Conservation (phyloP, 163 green algal species). For the Picocystis sp. region DNA sequence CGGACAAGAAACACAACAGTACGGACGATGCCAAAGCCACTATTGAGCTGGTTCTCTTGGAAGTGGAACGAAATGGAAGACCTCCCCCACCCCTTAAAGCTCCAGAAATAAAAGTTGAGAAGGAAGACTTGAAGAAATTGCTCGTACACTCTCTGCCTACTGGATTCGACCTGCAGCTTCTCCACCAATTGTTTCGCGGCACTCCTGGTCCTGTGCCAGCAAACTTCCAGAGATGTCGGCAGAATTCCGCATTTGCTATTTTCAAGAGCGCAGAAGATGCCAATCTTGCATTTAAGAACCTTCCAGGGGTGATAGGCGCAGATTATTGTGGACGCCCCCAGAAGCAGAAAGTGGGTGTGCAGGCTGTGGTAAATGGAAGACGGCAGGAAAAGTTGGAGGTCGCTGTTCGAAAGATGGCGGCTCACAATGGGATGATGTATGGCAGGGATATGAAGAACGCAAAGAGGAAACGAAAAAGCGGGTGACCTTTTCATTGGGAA, state of each 20-base stretch:
- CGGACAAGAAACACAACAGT: conserved; percentile 23
- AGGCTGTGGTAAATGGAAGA: too few relatives aligned
- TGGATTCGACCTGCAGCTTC: conserved; percentile 9
- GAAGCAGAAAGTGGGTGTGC: conserved; percentile 1
- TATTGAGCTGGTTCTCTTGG: conserved; percentile 33
- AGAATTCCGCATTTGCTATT: conserved; percentile 8
- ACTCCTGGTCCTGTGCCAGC: neutral
- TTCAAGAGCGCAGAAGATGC: conserved; percentile 16
- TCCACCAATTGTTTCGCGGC: conserved; percentile 17
- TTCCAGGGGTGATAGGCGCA: conserved; percentile 1
- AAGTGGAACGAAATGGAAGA: conserved; percentile 18
- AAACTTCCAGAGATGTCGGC: neutral
- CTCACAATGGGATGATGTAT: conserved; percentile 2
- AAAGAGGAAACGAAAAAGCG: too few relatives aligned
- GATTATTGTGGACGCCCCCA: conserved; percentile 11
- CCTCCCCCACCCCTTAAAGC: conserved; percentile 8
- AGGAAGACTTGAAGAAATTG: conserved; percentile 27
- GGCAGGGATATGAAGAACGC: neutral
- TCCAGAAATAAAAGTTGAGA: conserved; percentile 20
- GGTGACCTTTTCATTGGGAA: too few relatives aligned
- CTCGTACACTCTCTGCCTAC: conserved; percentile 25
- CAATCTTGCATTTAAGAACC: conserved; percentile 23
- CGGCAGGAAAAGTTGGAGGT: neutral
- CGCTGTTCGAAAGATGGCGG: conserved; percentile 5
- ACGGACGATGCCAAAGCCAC: conserved; percentile 33